Base-by-base conservation (phyloP, 2,329 filamentous ascomycete species). In the Nigrospora oryzae region DNA sequence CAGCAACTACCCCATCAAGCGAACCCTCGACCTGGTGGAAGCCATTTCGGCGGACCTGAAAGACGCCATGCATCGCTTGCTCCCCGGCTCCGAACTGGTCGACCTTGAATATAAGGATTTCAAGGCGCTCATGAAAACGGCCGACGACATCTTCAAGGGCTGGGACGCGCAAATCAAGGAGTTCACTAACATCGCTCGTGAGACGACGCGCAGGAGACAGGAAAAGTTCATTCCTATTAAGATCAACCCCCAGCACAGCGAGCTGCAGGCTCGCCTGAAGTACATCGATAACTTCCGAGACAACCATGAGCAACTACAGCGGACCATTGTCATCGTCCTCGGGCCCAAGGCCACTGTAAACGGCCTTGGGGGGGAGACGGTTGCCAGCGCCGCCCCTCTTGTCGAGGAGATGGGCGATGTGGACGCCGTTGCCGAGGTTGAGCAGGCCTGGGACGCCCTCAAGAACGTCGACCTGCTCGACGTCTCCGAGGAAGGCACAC, bases 181-280 rank as follows among this genome's bases (percentile, higher is more conserved):
- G 56, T 98, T 99, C 60, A 97, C 91, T 14, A 95, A 96, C 54
- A 88, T 97, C 51, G 91, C 93, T 32, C 87, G 93, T 67, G 94
- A 98, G 59, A 89, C 95, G 7, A 96, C 89, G 3, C 81, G 91
- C 52, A 85, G 90, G 55, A 81, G 93, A 54, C 94, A 95, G 58
- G 94, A 97, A 64, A 95, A 95, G 63, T 98, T 98, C 63, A 96
- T 98, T 52, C 90, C 91, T 5, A 97, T 99, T 72, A 97, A 97
- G 70, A 90, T 98, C 62, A 79, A 75, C 52, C 86, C 89, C 49
- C 85, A 87, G 56, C 93, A 98, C 62, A 83, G 81, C 35, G 86
- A 91, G 62, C 86, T 93, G 23, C 89, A 97, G 64, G 84, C 93
- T 50, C 83, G 93, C 37, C 74, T 99, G 53, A 89, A 87, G 58